Conservation (phyloP, 192 early-diverging fungal genomes). For the Kickxella alabastrina region DNA sequence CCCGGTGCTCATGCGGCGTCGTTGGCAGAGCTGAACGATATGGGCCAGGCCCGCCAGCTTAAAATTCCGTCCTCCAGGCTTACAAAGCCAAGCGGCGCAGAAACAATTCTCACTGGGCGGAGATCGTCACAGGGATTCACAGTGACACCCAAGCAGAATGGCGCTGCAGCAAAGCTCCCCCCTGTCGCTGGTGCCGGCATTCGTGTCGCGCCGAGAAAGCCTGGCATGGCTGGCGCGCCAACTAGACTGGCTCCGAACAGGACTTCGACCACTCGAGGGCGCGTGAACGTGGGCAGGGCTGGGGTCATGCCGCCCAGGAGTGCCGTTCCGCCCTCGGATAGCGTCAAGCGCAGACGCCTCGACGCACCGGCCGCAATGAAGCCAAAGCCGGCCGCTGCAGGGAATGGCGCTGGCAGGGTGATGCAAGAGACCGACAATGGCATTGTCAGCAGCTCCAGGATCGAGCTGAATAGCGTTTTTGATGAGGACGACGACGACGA, state of each 20-base stretch:
- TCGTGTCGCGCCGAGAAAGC: conserved; percentile 11
- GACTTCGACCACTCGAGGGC: conserved; percentile 28
- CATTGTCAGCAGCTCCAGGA: too few relatives aligned
- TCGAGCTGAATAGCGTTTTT: too few relatives aligned
- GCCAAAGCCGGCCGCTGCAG: background rate
- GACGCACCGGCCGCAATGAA: background rate
- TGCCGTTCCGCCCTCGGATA: background rate
- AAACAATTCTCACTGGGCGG: conserved; percentile 29
- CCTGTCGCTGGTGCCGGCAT: background rate
- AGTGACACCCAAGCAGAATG: conserved; percentile 26
- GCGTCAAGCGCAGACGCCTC: conserved; percentile 5
- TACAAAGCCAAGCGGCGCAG: background rate
- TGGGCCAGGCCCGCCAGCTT: conserved; percentile 5
- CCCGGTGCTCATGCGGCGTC: background rate
- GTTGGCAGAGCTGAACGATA: background rate
- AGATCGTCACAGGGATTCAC: conserved; percentile 43
- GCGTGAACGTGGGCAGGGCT: conserved; percentile 6
- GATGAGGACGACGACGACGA: conserved; percentile 14
- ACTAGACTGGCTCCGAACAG: conserved; percentile 31
- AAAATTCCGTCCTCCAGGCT: conserved; percentile 12
- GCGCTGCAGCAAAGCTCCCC: background rate
- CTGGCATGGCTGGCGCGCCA: conserved; percentile 8
- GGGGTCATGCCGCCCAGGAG: background rate
- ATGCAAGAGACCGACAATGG: too few relatives aligned
- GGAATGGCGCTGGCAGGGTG: background rate